Evolutionary conservation across 176 grass and related monocot species (phyloP).

Genomic region (Saccharum officinarum): DNA sequence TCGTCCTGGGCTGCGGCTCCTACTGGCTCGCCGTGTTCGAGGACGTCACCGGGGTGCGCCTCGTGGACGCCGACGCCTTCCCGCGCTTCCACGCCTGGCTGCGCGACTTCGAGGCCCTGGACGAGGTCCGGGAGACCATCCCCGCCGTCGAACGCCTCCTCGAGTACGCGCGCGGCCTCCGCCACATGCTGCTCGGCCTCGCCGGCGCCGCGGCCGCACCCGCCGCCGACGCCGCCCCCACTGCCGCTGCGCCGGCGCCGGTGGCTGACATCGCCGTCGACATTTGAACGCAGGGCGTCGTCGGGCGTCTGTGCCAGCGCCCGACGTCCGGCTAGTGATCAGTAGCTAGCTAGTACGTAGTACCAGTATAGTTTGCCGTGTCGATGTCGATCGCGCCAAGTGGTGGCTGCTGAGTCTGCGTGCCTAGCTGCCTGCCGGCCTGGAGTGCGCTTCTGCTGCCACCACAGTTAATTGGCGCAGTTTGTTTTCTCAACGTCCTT

Average conservation of each 20-base stretch:
- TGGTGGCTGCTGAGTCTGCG: too few species aligned
- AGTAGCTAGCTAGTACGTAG: neutral
- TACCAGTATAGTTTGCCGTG: slow-evolving; percentile 12
- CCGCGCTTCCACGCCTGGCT: slow-evolving; percentile 79
- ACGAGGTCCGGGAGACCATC: slow-evolving; percentile 73
- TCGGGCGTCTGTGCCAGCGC: neutral
- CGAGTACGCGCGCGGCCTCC: slow-evolving; percentile 71
- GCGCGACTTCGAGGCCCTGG: slow-evolving; percentile 66
- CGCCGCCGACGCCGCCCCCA: neutral
- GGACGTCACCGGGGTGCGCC: slow-evolving; percentile 70
- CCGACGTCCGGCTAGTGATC: neutral
- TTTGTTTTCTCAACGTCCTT: neutral
- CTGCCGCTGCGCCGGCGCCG: neutral
- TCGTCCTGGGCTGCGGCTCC: slow-evolving; percentile 79
- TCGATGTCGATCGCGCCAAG: slow-evolving; percentile 26
- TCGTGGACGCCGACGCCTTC: slow-evolving; percentile 72
- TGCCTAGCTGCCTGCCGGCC: neutral
- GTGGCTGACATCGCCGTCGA: slow-evolving; percentile 66
- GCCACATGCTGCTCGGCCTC: slow-evolving; percentile 70
- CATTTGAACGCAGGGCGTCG: slow-evolving; percentile 29
- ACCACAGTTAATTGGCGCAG: neutral
- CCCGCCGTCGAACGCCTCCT: slow-evolving; percentile 75
- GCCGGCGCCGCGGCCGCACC: neutral
- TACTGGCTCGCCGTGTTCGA: slow-evolving; percentile 93
- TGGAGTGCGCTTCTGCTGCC: slow-evolving; percentile 12